Evolutionary conservation across 2,329 filamentous ascomycete genomes (phyloP).

Genomic region (Talaromyces sp.): DNA sequence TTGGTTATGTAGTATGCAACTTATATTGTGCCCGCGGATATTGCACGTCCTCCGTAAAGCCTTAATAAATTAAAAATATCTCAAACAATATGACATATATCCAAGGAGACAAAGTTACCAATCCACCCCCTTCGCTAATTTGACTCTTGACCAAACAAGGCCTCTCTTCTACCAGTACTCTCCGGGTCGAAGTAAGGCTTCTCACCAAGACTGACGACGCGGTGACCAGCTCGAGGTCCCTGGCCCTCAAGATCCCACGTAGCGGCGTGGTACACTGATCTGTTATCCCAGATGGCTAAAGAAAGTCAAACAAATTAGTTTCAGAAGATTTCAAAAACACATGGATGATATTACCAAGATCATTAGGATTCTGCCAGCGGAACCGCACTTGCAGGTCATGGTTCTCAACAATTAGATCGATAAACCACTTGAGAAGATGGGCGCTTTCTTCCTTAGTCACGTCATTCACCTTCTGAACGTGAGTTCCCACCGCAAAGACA

Average conservation of each 20-base stretch:
- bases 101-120: too few relatives aligned
- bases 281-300: slow-evolving; percentile 36
- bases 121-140: too few relatives aligned
- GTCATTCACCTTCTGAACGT: slow-evolving; percentile 43
- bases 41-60: too few relatives aligned
- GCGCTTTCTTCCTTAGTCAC: slow-evolving; percentile 39
- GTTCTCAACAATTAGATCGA: slow-evolving; percentile 4
- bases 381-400: slow-evolving; percentile 14
- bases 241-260: slow-evolving; percentile 7
- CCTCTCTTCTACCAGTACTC: slow-evolving; percentile 20
- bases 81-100: too few relatives aligned
- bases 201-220: slow-evolving; percentile 30
- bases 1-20: too few relatives aligned
- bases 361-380: slow-evolving; percentile 14
- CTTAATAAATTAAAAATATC: too few relatives aligned
- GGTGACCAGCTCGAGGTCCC: slow-evolving; percentile 5
- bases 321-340: background rate
- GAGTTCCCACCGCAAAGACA: slow-evolving; percentile 48
- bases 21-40: too few relatives aligned
- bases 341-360: slow-evolving; percentile 2
- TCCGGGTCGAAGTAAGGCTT: slow-evolving; percentile 33
- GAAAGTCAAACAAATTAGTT: background rate
- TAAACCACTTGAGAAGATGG: background rate
- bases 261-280: slow-evolving; percentile 25
- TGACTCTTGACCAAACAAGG: too few relatives aligned